Evolutionary conservation across 176 grass and related monocot genomes (phyloP), one percentile per base, ranked within the genome.

Genomic region (Raddia guianensis): DNA sequence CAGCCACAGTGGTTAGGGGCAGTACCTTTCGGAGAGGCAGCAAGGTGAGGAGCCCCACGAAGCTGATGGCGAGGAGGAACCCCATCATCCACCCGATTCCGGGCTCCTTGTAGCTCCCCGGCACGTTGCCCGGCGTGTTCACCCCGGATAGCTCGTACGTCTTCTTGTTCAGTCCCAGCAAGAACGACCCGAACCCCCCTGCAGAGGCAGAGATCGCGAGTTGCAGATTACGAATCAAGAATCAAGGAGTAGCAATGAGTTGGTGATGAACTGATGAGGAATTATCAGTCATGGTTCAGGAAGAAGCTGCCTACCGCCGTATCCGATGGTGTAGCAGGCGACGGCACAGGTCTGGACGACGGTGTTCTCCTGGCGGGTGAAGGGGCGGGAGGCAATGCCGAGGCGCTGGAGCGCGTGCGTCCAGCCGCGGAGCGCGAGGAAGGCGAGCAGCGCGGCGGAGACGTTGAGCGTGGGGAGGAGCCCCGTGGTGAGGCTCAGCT

Each of bases 281-380:
- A 27, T 27, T 27, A 0, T 27, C 27, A 27, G 27, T 27, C 27
- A 27, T 27, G 27, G 27, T 27, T 27, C 27, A 27, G 0, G 27
- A 27, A 27, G 27, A 27, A 27, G 27, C 27, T 27, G 27, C 27
- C 27, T 27, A 95, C 96, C 96, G 87, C 93, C 92, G 80, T 80
- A 88, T 2, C 76, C 86, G 64, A 99, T 91, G 86, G 92, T 95
- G 79, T 99, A 99, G 88, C 96, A 95, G 12, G 96, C 96, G 44
- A 99, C 96, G 72, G 87, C 76, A 47, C 86, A 90, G 8, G 96
- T 99, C 93, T 99, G 96, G 44, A 95, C 85, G 56, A 99, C 86
- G 50, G 96, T 99, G 88, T 99, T 99, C 86, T 99, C 96, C 91
- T 99, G 96, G 19, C 96, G 92, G 0, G 96, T 95, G 84, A 99